phyloP scores from a whole-genome alignment of 78 protist genomes.

The Bigelowiella natans region DNA sequence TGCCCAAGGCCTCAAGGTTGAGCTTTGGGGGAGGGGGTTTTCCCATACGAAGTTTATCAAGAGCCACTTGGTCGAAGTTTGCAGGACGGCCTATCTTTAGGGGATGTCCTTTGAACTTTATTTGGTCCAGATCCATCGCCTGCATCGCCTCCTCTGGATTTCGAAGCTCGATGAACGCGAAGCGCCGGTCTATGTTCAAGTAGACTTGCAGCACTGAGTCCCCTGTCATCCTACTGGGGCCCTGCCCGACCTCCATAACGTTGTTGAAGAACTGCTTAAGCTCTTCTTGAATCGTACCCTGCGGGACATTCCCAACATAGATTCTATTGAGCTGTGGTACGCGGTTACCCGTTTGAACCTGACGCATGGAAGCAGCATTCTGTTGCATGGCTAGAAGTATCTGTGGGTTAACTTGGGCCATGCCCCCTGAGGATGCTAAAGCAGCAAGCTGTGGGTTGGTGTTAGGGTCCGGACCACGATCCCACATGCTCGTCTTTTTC shows the following conservation, averaged over 20 bases:
- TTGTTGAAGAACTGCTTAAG: background rate
- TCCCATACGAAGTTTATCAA: background rate
- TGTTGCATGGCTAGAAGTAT: background rate
- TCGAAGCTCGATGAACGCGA: slow-evolving; percentile 15
- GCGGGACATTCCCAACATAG: background rate
- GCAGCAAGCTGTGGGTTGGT: background rate
- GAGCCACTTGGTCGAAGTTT: background rate
- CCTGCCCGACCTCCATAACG: slow-evolving; percentile 1
- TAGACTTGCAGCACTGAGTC: background rate
- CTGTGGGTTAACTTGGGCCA: background rate
- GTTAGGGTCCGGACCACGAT: background rate
- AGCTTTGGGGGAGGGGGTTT: background rate
- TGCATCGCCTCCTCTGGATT: slow-evolving; percentile 7
- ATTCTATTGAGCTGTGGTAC: background rate
- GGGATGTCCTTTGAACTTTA: slow-evolving; percentile 1
- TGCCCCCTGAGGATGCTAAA: background rate
- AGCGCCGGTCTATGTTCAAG: background rate
- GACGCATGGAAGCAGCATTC: background rate
- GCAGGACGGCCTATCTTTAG: slow-evolving; percentile 6
- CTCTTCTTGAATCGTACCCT: background rate
- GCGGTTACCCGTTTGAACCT: background rate
- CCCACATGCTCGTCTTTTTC: background rate
- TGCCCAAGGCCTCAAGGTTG: background rate
- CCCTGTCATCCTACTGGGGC: background rate
- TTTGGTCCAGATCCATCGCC: slow-evolving; percentile 2